These are phyloP conservation scores for Rhododendron henanense DNA, from an alignment of 148 eudicot species.

Conservation along the genomic window DNA sequence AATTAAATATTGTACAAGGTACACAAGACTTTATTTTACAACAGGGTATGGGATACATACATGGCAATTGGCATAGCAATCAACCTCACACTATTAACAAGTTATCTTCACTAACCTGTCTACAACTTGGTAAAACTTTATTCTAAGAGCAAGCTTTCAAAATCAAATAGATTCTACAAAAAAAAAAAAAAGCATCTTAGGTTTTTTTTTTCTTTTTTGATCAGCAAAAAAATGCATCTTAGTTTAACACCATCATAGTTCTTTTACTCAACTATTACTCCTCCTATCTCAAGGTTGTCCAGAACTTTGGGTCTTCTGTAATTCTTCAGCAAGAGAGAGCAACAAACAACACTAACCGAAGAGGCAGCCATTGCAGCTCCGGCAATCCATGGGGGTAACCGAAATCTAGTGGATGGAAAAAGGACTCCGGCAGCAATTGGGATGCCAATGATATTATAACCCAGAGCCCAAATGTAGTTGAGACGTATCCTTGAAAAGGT, in stretches of 20 bases:
- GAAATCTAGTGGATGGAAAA: constrained; percentile 67
- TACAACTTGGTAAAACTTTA: constrained; percentile 2
- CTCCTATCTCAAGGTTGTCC: constrained; percentile 46
- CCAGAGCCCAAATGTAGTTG: constrained; percentile 92
- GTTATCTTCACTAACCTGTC: not conserved
- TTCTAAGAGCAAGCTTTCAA: not conserved
- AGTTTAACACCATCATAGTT: not conserved
- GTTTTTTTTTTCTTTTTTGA: no score
- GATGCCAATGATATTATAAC: constrained; percentile 77
- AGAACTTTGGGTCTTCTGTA: constrained; percentile 69
- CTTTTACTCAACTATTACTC: constrained; percentile 46
- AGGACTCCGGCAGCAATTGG: constrained; percentile 88
- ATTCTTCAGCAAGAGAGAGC: constrained; percentile 82
- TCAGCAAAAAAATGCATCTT: not conserved
- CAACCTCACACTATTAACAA: not conserved
- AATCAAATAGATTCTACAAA: not conserved
- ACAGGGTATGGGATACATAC: not conserved
- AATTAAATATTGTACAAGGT: not conserved
- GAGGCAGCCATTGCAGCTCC: constrained; percentile 99
- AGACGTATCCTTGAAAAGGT: constrained; percentile 77
- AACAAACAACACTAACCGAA: constrained; percentile 92
- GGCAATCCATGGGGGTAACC: constrained; percentile 94
- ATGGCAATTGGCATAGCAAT: not conserved
- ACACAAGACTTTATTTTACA: not conserved
- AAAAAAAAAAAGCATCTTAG: no score